Percentiles rank a stretch among this genome's conserved stretches.
These are phyloP conservation scores for Lithospermum erythrorhizon DNA, from an alignment of 257 asterid species.

Conservation along the genomic window DNA sequence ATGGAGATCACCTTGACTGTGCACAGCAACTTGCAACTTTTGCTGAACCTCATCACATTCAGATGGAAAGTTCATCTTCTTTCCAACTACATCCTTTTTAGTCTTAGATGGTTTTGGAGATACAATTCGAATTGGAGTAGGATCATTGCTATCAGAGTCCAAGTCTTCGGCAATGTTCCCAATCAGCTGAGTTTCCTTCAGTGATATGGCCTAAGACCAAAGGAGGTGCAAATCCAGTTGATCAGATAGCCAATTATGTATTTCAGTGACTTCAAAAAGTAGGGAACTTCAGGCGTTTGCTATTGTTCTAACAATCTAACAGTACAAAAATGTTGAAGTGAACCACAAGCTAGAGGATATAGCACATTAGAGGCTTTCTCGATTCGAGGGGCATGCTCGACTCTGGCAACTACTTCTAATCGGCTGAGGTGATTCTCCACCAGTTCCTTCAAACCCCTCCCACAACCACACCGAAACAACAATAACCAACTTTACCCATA, in stretches of 20 bases:
- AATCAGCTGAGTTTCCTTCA: constrained; percentile 61
- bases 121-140: constrained; percentile 49
- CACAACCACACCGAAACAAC: no score
- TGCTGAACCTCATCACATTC: constrained; percentile 19
- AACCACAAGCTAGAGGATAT: no score
- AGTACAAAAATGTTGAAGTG: neutral
- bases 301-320: neutral
- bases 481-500: no score
- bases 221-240: neutral
- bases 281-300: neutral
- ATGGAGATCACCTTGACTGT: constrained; percentile 14
- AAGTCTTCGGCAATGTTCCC: constrained; percentile 63
- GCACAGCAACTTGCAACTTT: constrained; percentile 17
- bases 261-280: neutral
- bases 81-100: constrained; percentile 18
- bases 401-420: no score
- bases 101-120: constrained; percentile 40
- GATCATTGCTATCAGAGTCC: constrained; percentile 27
- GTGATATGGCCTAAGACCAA: constrained; percentile 60
- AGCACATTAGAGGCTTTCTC: neutral
- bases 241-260: neutral
- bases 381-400: no score
- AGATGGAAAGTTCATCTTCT: constrained; percentile 14
- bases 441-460: no score
- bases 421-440: no score